A percentile compares a stretch with the other conserved stretches of the same genome.
These are phyloP conservation scores for Cercospora janseana DNA, from an alignment of 2,329 filamentous ascomycete genomes.

Conservation along the genomic window DNA sequence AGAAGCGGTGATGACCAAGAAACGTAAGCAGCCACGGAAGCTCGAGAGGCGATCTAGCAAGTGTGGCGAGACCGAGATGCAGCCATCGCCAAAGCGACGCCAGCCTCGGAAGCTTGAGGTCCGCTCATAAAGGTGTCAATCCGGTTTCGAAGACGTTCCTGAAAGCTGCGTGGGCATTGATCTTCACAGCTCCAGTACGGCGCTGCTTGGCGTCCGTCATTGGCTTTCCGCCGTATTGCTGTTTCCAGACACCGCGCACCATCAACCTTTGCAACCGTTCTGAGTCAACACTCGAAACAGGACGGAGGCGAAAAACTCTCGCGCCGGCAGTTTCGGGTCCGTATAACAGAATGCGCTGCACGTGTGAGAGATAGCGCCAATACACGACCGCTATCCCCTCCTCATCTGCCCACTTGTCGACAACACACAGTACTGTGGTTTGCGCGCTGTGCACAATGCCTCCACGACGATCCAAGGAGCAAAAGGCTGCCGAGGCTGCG, in stretches of 20 bases:
- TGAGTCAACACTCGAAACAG: constrained; percentile 5
- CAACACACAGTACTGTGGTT: neutral
- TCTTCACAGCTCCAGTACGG: no score
- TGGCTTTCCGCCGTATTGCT: constrained; percentile 1
- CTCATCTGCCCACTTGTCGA: neutral
- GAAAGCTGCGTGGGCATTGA: no score
- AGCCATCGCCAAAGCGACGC: neutral
- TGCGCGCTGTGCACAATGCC: constrained; percentile 8
- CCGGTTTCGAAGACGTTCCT: no score
- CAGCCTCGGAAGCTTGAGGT: constrained; percentile 22
- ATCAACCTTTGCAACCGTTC: neutral
- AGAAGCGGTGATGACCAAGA: neutral
- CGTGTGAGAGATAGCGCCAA: no score
- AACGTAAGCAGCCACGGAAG: constrained; percentile 25
- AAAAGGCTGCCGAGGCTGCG: neutral
- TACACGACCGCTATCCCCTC: no score
- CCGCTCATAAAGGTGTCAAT: constrained; percentile 6
- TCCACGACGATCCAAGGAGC: constrained; percentile 12
- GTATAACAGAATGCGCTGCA: constrained; percentile 1
- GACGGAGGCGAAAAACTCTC: neutral
- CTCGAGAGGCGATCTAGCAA: constrained; percentile 18
- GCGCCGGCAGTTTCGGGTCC: neutral
- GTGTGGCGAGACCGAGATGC: neutral
- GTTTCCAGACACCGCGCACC: constrained; percentile 11
- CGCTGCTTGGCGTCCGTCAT: constrained; percentile 8